Evolutionary conservation across 371 early-diverging fungal genomes (phyloP).

Genomic region (Mortierella sp.): DNA sequence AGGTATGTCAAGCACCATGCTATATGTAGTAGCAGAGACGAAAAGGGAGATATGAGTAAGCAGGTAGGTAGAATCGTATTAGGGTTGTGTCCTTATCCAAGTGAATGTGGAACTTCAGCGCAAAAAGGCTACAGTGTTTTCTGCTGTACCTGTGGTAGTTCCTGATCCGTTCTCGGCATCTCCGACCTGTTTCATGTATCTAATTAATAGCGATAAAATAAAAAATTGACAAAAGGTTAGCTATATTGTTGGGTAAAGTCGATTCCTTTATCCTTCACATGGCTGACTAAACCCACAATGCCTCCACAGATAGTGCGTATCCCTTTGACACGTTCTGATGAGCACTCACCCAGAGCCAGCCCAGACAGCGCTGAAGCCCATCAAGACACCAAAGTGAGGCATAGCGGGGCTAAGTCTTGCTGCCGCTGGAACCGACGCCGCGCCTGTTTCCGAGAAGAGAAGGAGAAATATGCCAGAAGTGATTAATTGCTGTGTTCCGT

Average conservation of each 20-base stretch:
- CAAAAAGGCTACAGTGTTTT: no score
- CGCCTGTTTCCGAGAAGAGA: slow-evolving; percentile 18
- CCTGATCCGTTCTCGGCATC: slow-evolving; percentile 57
- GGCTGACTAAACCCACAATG: background rate
- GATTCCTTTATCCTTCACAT: no score
- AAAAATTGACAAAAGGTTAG: background rate
- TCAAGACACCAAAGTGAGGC: slow-evolving; percentile 53
- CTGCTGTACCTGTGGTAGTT: slow-evolving; percentile 43
- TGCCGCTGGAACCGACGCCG: slow-evolving; percentile 34
- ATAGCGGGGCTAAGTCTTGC: slow-evolving; percentile 30
- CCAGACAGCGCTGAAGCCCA: slow-evolving; percentile 51
- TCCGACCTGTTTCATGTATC: slow-evolving; percentile 49
- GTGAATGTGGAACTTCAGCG: background rate
- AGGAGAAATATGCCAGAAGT: background rate
- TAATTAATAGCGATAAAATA: background rate
- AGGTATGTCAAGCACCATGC: slow-evolving; percentile 52
- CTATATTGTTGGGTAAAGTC: no score
- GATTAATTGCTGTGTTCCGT: background rate
- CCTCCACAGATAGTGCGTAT: background rate
- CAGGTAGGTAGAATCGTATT: background rate
- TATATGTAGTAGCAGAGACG: background rate
- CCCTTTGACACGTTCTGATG: background rate
- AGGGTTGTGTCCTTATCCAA: background rate
- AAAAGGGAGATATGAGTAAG: background rate
- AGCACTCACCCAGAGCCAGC: slow-evolving; percentile 38